A percentile compares a stretch with the other conserved stretches of the same genome.
Conservation (phyloP, 768 basidiomycete species). For the Kwoniella mangroviensis region DNA sequence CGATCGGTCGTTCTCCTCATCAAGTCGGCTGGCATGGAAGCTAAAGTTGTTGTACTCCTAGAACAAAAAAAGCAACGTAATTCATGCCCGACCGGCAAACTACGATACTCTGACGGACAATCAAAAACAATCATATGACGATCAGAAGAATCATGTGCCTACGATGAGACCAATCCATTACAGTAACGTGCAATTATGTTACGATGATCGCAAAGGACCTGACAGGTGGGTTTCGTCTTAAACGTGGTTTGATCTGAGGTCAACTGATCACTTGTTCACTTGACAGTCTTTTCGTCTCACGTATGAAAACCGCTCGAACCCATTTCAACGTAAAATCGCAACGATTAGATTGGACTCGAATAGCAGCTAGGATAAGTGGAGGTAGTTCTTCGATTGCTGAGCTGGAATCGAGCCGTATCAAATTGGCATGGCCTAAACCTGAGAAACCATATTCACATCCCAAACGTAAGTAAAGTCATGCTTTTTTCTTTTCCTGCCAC, state of each 20-base stretch:
- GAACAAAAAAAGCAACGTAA: conserved; percentile 40
- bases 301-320: conserved; percentile 43
- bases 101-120: conserved; percentile 30
- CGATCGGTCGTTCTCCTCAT: background rate
- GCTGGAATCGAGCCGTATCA: conserved; percentile 28
- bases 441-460: conserved; percentile 20
- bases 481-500: background rate
- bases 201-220: conserved; percentile 36
- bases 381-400: conserved; percentile 26
- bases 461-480: conserved; percentile 9
- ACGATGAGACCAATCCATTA: conserved; percentile 51
- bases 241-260: background rate
- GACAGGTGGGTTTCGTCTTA: conserved; percentile 20
- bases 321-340: conserved; percentile 40
- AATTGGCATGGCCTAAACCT: conserved; percentile 43
- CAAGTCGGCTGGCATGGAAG: background rate
- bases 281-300: conserved; percentile 45
- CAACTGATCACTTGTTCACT: background rate
- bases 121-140: conserved; percentile 32
- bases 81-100: conserved; percentile 38
- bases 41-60: conserved; percentile 2
- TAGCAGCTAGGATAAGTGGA: conserved; percentile 44
- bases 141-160: conserved; percentile 33
- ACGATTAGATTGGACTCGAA: conserved; percentile 41
- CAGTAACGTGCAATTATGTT: conserved; percentile 54